These are phyloP conservation scores for Turnera subulata DNA, from an alignment of 345 rosid species.

Conservation along the genomic window DNA sequence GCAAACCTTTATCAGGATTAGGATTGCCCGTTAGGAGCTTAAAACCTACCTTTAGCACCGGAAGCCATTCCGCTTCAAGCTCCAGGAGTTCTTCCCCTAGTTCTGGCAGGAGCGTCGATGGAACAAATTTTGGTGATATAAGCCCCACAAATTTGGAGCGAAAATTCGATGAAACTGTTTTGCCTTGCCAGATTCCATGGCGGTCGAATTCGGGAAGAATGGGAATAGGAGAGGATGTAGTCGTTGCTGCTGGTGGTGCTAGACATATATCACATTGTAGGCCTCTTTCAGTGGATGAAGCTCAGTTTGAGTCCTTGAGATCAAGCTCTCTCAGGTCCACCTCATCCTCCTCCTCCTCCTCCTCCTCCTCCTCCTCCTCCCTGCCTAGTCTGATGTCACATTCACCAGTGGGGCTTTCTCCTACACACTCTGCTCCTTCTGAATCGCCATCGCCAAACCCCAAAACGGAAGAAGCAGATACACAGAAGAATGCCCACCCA, in stretches of 20 bases:
- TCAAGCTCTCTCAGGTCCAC: slow-evolving; percentile 46
- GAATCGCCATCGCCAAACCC: slow-evolving; percentile 37
- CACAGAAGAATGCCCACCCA: slow-evolving; percentile 32
- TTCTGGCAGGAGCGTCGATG: slow-evolving; percentile 22
- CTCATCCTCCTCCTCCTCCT: slow-evolving; percentile 41
- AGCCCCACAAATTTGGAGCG: slow-evolving; percentile 31
- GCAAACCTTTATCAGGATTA: slow-evolving; percentile 48
- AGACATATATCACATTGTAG: slow-evolving; percentile 37
- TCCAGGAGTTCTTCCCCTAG: slow-evolving; percentile 16
- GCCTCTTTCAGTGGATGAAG: slow-evolving; percentile 61
- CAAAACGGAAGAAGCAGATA: slow-evolving; percentile 34
- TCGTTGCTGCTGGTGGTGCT: slow-evolving; percentile 1
- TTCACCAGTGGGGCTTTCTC: slow-evolving; percentile 37
- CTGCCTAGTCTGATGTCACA: slow-evolving; percentile 36
- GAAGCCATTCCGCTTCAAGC: slow-evolving; percentile 32
- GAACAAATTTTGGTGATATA: slow-evolving; percentile 26
- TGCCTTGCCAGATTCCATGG: slow-evolving; percentile 41
- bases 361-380: slow-evolving; percentile 40
- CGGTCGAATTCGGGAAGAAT: slow-evolving; percentile 36
- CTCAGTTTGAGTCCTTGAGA: slow-evolving; percentile 36
- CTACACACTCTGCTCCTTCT: slow-evolving; percentile 35
- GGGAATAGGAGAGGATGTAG: slow-evolving; percentile 33
- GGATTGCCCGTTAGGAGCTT: slow-evolving; percentile 86
- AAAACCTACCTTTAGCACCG: slow-evolving; percentile 34
- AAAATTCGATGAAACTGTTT: slow-evolving; percentile 27